These are phyloP conservation scores for Davidsoniella eucalypti DNA, from an alignment of 2,329 filamentous ascomycete genomes.

Conservation along the genomic window DNA sequence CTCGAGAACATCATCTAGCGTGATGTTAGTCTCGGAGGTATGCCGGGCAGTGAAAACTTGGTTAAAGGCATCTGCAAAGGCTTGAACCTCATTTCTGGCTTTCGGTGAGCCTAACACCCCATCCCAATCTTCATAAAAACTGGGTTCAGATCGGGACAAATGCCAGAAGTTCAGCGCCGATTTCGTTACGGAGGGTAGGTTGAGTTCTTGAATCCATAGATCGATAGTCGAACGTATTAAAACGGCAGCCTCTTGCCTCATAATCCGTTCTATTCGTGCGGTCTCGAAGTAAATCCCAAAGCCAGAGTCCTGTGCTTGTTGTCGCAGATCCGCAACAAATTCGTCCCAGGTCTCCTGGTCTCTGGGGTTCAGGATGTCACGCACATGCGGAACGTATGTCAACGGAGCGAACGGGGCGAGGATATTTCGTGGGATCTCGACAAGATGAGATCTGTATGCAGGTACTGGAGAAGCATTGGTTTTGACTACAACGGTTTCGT, in stretches of 20 bases:
- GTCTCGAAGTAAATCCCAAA: constrained; percentile 10
- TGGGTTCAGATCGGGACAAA: background rate
- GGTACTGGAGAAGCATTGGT: constrained; percentile 36
- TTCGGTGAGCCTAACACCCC: background rate
- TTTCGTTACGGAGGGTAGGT: constrained; percentile 16
- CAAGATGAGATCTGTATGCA: constrained; percentile 41
- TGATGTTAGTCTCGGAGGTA: constrained; percentile 24
- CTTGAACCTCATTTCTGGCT: background rate
- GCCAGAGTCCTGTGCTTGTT: constrained; percentile 7
- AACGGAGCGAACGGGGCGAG: constrained; percentile 43
- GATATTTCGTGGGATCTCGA: constrained; percentile 42
- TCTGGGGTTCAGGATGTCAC: constrained; percentile 39
- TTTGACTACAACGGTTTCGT: constrained; percentile 28
- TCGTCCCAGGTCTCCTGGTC: constrained; percentile 16
- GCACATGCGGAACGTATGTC: constrained; percentile 42
- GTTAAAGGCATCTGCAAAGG: constrained; percentile 40
- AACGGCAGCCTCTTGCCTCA: constrained; percentile 8
- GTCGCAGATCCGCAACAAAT: constrained; percentile 9
- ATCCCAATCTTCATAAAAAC: constrained; percentile 3
- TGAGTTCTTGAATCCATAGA: constrained; percentile 39
- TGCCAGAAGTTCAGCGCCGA: constrained; percentile 3
- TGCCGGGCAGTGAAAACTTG: constrained; percentile 29
- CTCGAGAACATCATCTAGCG: constrained; percentile 34
- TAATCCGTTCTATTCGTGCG: constrained; percentile 9
- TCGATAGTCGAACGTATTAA: constrained; percentile 17